These are phyloP conservation scores for Trichosporon coremiiforme DNA, from an alignment of 1,284 basidiomycete genomes.

Conservation along the genomic window DNA sequence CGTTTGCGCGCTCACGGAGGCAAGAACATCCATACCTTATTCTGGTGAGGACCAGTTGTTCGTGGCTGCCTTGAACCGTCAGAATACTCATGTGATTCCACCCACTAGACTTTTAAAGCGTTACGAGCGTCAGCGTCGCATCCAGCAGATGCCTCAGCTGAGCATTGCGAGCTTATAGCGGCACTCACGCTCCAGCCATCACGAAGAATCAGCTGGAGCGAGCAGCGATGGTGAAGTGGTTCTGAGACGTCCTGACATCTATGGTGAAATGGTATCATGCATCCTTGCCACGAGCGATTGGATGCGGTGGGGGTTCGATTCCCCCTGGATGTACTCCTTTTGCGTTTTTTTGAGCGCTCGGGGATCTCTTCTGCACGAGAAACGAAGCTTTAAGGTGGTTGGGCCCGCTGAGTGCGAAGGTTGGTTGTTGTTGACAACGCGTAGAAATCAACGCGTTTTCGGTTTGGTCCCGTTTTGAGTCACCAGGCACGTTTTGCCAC, in stretches of 20 bases:
- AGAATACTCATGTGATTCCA: no score
- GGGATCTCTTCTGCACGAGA: neutral
- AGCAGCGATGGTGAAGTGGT: neutral
- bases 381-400: neutral
- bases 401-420: neutral
- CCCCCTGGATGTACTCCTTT: constrained; percentile 13
- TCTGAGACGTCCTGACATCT: constrained; percentile 1
- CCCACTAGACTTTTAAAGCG: no score
- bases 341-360: neutral
- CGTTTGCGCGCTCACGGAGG: no score
- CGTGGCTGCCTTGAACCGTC: no score
- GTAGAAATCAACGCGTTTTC: neutral
- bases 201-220: neutral
- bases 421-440: constrained; percentile 4
- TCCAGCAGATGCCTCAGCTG: no score
- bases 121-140: no score
- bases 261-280: constrained; percentile 14
- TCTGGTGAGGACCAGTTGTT: no score
- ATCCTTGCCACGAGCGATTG: neutral
- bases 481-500: neutral
- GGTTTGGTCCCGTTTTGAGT: neutral
- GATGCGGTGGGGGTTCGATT: constrained; percentile 14
- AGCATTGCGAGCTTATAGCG: no score
- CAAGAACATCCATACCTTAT: no score
- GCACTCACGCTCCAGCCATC: neutral